Conservation (phyloP, 2,329 filamentous ascomycete species). For the Dothistroma septosporum region DNA sequence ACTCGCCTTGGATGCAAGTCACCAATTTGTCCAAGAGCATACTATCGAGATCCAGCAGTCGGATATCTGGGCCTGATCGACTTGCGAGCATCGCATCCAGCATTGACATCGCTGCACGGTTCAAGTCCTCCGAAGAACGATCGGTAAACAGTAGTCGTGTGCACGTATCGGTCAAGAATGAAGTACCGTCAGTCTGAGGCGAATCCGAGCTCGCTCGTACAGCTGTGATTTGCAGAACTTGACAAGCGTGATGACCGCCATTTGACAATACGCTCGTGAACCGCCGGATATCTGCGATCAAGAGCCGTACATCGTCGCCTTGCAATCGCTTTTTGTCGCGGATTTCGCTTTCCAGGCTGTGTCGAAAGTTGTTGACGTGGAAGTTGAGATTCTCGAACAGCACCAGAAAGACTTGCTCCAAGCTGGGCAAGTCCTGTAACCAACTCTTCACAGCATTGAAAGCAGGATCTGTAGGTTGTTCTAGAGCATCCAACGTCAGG, state of each 20-base stretch:
- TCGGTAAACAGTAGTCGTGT: constrained; percentile 21
- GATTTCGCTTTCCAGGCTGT: neutral
- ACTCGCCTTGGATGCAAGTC: constrained; percentile 19
- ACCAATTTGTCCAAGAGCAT: constrained; percentile 25
- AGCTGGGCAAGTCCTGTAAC: constrained; percentile 61
- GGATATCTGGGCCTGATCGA: constrained; percentile 17
- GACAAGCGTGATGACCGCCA: constrained; percentile 38
- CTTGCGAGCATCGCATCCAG: constrained; percentile 24
- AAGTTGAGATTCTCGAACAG: constrained; percentile 21
- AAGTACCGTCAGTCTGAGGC: constrained; percentile 16
- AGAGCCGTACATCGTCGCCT: constrained; percentile 50
- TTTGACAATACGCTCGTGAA: constrained; percentile 68
- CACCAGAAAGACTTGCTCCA: constrained; percentile 47
- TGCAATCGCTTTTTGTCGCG: constrained; percentile 4
- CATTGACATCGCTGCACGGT: constrained; percentile 17
- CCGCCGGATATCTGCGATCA: constrained; percentile 71
- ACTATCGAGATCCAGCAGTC: constrained; percentile 25
- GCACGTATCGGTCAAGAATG: constrained; percentile 24
- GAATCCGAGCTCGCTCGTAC: neutral
- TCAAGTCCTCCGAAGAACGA: constrained; percentile 14
- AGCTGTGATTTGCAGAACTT: constrained; percentile 19
- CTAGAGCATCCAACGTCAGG: constrained; percentile 71
- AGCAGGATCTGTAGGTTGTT: constrained; percentile 67
- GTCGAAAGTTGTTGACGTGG: neutral
- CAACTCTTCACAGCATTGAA: constrained; percentile 75